phyloP scores from a whole-genome alignment of 441 rosid species.

The Rhodomyrtus psidioides region DNA sequence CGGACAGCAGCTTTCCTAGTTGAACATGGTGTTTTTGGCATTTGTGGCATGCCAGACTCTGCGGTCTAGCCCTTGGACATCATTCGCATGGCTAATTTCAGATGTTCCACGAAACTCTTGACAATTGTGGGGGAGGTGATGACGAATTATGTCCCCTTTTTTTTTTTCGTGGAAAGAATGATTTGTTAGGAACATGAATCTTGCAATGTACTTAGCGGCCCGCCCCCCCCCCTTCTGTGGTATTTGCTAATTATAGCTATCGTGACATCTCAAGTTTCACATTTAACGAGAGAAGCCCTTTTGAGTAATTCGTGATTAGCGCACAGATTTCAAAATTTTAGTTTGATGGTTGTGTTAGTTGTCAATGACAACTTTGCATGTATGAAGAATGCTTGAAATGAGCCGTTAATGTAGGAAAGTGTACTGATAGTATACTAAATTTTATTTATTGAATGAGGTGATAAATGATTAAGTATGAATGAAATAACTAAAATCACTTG shows the following conservation, averaged over 20 bases:
- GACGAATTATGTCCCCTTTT: not conserved
- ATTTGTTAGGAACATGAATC: not conserved
- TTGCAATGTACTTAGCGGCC: too few relatives aligned
- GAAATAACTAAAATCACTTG: not conserved
- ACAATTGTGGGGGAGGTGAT: not conserved
- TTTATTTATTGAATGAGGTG: not conserved
- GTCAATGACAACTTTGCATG: too few relatives aligned
- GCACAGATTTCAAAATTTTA: too few relatives aligned
- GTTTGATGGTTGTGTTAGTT: too few relatives aligned
- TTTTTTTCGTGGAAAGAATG: too few relatives aligned
- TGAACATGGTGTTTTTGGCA: not conserved
- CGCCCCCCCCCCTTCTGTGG: not conserved
- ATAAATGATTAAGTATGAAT: not conserved
- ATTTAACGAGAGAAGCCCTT: not conserved
- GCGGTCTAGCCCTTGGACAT: not conserved
- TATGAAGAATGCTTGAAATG: too few relatives aligned
- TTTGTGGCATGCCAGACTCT: not conserved
- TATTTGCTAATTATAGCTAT: not conserved
- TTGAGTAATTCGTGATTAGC: not conserved
- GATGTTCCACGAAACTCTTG: not conserved
- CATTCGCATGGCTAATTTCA: not conserved
- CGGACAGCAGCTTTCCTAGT: not conserved
- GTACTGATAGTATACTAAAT: too few relatives aligned
- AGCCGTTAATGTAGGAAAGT: too few relatives aligned
- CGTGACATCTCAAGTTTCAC: not conserved